phyloP scores from a whole-genome alignment of 352 stramenopile genomes.

The Pythium oligandrum region DNA sequence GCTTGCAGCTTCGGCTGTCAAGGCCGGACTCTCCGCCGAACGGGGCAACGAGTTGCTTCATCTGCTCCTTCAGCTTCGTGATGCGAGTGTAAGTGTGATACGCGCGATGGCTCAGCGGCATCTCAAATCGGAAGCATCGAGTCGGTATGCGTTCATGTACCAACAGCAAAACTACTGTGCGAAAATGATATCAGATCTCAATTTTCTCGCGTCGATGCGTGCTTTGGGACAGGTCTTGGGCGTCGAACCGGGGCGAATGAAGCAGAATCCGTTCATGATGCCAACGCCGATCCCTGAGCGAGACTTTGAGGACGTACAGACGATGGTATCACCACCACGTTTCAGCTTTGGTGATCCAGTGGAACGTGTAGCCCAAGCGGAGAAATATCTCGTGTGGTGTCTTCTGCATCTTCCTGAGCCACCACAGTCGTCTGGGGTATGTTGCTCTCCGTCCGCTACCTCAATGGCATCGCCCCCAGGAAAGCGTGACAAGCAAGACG shows the following conservation, averaged over 20 bases:
- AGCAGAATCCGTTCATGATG: slow-evolving; percentile 86
- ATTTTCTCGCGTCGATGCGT: slow-evolving; percentile 59
- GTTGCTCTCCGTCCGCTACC: too few species aligned
- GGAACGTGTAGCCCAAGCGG: slow-evolving; percentile 41
- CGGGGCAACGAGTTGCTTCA: slow-evolving; percentile 53
- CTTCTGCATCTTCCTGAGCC: slow-evolving; percentile 33
- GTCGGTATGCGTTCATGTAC: slow-evolving; percentile 34
- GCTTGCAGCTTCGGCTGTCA: slow-evolving; percentile 21
- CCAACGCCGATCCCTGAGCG: slow-evolving; percentile 55
- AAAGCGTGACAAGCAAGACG: slow-evolving; percentile 12
- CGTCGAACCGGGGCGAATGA: slow-evolving; percentile 50
- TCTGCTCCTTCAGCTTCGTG: slow-evolving; percentile 57
- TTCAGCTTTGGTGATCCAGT: slow-evolving; percentile 24
- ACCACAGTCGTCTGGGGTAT: too few species aligned
- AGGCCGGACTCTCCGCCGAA: slow-evolving; percentile 30
- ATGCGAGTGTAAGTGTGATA: slow-evolving; percentile 50
- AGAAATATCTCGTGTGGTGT: slow-evolving; percentile 69
- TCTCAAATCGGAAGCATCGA: slow-evolving; percentile 13
- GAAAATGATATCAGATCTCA: slow-evolving; percentile 74
- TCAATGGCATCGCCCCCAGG: not conserved
- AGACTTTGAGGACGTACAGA: slow-evolving; percentile 33
- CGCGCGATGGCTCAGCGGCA: slow-evolving; percentile 57
- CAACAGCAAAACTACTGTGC: slow-evolving; percentile 61
- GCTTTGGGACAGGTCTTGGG: slow-evolving; percentile 45
- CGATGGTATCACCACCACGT: slow-evolving; percentile 10